Percentiles rank a stretch among this genome's conserved stretches.
Evolutionary conservation across 2,329 filamentous ascomycete species (phyloP).

Genomic region (Herpotrichia juniperi): DNA sequence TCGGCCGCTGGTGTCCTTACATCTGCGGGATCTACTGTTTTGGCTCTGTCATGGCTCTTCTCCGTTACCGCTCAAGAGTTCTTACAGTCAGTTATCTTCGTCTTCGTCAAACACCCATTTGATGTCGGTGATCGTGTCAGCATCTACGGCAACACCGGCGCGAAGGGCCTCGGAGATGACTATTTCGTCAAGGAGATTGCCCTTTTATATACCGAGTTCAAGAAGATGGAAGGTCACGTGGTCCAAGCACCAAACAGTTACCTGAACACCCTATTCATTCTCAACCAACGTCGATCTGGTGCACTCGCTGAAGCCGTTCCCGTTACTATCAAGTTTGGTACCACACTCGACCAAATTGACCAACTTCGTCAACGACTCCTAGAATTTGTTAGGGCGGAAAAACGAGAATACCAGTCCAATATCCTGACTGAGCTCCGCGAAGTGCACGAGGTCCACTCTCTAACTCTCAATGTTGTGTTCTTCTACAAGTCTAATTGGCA

Average conservation of each 20-base stretch:
- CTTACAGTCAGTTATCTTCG: conserved; percentile 90
- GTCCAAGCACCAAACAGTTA: conserved; percentile 96
- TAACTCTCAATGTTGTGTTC: conserved; percentile 91
- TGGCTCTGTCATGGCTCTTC: conserved; percentile 91
- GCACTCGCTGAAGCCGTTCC: conserved; percentile 85
- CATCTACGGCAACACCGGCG: conserved; percentile 87
- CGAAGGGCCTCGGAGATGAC: conserved; percentile 80
- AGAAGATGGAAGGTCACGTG: conserved; percentile 97
- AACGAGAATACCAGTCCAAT: conserved; percentile 85
- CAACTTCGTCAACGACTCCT: conserved; percentile 78
- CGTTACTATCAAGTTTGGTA: conserved; percentile 87
- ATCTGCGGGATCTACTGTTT: conserved; percentile 83
- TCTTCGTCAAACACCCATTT: conserved; percentile 97
- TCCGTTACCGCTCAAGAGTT: conserved; percentile 94
- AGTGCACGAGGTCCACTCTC: conserved; percentile 81
- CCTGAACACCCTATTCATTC: conserved; percentile 89
- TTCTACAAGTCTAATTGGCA: conserved; percentile 99
- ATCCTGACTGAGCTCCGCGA: conserved; percentile 84
- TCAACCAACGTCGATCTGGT: conserved; percentile 91
- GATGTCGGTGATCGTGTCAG: conserved; percentile 94
- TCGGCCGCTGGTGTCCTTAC: conserved; percentile 91
- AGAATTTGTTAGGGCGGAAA: conserved; percentile 82
- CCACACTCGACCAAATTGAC: conserved; percentile 81
- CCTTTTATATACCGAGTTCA: conserved; percentile 93
- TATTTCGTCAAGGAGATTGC: conserved; percentile 97